Percentiles rank a stretch among this genome's conserved stretches.
Conservation (phyloP, 2,329 filamentous ascomycete species). For the Chaetomium sp. region DNA sequence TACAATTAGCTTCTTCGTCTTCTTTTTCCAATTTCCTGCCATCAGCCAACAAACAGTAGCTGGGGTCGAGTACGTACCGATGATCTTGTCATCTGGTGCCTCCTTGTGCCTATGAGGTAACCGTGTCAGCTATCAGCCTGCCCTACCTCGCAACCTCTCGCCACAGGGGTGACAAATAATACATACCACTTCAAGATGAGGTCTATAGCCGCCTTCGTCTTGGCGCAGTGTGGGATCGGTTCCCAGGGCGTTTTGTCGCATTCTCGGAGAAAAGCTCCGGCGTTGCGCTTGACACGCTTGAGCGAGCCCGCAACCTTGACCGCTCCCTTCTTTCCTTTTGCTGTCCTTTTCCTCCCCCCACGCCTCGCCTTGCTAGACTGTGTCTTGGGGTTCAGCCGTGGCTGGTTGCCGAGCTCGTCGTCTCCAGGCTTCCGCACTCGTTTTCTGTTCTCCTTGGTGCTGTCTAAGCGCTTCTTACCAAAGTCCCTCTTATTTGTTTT, state of each 20-base stretch:
- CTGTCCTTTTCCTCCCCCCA: background rate
- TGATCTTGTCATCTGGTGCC: conserved; percentile 17
- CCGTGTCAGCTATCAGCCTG: background rate
- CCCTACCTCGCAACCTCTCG: background rate
- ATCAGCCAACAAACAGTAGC: conserved; percentile 1
- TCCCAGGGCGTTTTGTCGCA: conserved; percentile 13
- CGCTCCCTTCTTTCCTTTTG: background rate
- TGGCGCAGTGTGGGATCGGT: conserved; percentile 11
- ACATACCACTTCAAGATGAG: conserved; percentile 5
- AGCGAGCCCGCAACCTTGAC: too few relatives aligned
- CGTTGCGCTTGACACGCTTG: background rate
- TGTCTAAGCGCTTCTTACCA: background rate
- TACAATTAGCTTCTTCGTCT: too few relatives aligned
- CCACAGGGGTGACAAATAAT: background rate
- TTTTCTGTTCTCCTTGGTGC: background rate
- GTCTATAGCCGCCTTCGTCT: conserved; percentile 11
- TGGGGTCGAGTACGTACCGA: conserved; percentile 4
- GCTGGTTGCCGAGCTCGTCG: conserved; percentile 13
- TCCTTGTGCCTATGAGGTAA: conserved; percentile 2
- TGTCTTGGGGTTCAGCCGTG: background rate
- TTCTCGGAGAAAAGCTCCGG: background rate
- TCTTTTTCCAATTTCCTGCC: too few relatives aligned
- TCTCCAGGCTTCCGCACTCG: conserved; percentile 7
- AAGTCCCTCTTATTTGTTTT: background rate
- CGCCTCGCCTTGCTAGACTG: background rate